phyloP scores from a whole-genome alignment of 1,139 yeast genomes.

The Pichia sp. region DNA sequence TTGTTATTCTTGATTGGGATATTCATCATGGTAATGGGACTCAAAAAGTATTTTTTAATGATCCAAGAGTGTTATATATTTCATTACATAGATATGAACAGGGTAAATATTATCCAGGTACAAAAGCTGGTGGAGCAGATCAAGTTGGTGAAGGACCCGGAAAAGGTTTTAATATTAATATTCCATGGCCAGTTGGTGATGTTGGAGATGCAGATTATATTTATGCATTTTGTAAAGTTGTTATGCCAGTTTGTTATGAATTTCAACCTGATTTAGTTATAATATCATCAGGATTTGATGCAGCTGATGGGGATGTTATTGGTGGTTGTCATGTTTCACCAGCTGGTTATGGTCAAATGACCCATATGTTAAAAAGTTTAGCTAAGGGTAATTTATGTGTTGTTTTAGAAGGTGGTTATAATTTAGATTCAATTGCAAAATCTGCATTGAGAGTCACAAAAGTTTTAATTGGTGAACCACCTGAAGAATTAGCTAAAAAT shows the following conservation, averaged over 20 bases:
- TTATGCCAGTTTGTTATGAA: slow-evolving; percentile 84
- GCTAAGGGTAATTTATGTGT: slow-evolving; percentile 88
- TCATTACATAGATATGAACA: slow-evolving; percentile 90
- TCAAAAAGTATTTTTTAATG: slow-evolving; percentile 82
- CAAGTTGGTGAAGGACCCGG: slow-evolving; percentile 84
- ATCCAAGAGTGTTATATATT: slow-evolving; percentile 84
- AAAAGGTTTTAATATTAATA: slow-evolving; percentile 78
- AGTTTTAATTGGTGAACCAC: slow-evolving; percentile 91
- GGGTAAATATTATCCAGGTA: slow-evolving; percentile 93
- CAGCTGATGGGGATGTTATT: slow-evolving; percentile 96
- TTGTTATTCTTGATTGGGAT: slow-evolving; percentile 93
- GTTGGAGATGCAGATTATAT: slow-evolving; percentile 95
- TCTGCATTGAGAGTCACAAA: slow-evolving; percentile 92
- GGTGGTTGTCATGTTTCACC: slow-evolving; percentile 98
- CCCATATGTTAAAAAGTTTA: slow-evolving; percentile 79
- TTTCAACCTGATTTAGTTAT: slow-evolving; percentile 91
- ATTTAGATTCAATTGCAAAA: slow-evolving; percentile 80
- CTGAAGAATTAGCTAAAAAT: slow-evolving; percentile 57
- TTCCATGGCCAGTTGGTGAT: slow-evolving; percentile 93
- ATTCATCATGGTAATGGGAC: slow-evolving; percentile 99
- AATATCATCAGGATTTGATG: slow-evolving; percentile 94
- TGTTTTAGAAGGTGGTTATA: slow-evolving; percentile 94
- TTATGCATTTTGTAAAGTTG: slow-evolving; percentile 83
- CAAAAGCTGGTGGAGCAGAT: slow-evolving; percentile 68
- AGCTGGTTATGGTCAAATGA: slow-evolving; percentile 94